phyloP scores from a whole-genome alignment of 257 asterid genomes.

The Solanum raphanifolium region DNA sequence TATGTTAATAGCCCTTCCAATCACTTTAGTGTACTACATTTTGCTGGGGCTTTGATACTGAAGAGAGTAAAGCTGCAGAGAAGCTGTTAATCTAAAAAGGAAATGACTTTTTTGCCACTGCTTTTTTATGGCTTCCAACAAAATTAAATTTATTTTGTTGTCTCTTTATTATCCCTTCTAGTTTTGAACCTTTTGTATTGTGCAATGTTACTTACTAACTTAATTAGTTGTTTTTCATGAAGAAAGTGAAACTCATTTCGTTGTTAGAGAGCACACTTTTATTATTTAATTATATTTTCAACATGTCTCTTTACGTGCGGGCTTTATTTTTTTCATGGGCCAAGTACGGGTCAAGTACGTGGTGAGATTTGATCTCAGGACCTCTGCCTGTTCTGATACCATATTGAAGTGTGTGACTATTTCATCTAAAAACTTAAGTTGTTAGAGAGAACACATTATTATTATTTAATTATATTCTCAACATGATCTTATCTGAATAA shows the following conservation, averaged over 20 bases:
- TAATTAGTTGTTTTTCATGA: neutral
- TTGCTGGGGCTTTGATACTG: constrained; percentile 61
- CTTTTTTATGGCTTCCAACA: constrained; percentile 42
- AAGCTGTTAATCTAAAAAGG: constrained; percentile 6
- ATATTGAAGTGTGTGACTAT: too few relatives aligned
- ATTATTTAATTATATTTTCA: too few relatives aligned
- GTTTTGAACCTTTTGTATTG: constrained; percentile 6
- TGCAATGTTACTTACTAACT: neutral
- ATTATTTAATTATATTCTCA: too few relatives aligned
- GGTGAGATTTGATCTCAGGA: too few relatives aligned
- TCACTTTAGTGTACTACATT: constrained; percentile 76
- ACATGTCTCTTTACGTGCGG: too few relatives aligned
- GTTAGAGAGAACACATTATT: too few relatives aligned
- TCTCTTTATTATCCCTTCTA: neutral
- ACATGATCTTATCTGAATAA: neutral
- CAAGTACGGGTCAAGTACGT: too few relatives aligned
- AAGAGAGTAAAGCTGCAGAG: neutral
- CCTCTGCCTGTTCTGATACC: too few relatives aligned
- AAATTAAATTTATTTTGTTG: neutral
- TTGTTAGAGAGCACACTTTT: too few relatives aligned
- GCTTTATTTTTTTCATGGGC: too few relatives aligned
- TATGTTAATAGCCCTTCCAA: constrained; percentile 83
- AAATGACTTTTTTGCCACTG: constrained; percentile 31
- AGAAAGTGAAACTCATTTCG: neutral
- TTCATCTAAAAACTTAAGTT: too few relatives aligned